These are phyloP conservation scores for Malassezia psittaci DNA, from an alignment of 1,284 basidiomycete genomes.

Conservation along the genomic window DNA sequence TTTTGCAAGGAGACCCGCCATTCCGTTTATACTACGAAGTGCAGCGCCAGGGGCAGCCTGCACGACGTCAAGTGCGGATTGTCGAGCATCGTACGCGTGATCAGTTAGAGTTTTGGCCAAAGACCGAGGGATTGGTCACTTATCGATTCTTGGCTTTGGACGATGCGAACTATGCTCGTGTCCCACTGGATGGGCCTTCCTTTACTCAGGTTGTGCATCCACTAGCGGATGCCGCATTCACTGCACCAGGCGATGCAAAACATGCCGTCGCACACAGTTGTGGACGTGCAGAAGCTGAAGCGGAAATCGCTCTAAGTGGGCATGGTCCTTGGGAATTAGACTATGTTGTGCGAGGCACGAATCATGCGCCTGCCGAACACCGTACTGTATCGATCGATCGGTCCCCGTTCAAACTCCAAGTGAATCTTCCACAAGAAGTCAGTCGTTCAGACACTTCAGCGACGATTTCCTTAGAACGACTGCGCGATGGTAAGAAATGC, in stretches of 20 bases:
- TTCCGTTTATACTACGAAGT: slow-evolving; percentile 72
- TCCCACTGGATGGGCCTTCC: slow-evolving; percentile 38
- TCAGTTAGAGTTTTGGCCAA: slow-evolving; percentile 75
- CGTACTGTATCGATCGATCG: slow-evolving; percentile 31
- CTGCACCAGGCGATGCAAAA: slow-evolving; percentile 18
- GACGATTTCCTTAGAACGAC: slow-evolving; percentile 68
- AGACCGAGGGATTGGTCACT: slow-evolving; percentile 75
- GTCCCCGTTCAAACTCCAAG: slow-evolving; percentile 36
- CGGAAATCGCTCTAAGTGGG: slow-evolving; percentile 35
- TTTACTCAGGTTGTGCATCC: slow-evolving; percentile 44
- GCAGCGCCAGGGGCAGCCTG: slow-evolving; percentile 54
- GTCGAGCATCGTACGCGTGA: slow-evolving; percentile 65
- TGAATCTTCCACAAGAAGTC: slow-evolving; percentile 50
- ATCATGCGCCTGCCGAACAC: slow-evolving; percentile 19
- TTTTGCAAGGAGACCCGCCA: slow-evolving; percentile 78
- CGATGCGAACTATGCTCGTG: slow-evolving; percentile 71
- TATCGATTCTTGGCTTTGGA: slow-evolving; percentile 72
- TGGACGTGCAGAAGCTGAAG: slow-evolving; percentile 32
- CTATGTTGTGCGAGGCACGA: slow-evolving; percentile 29
- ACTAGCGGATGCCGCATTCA: slow-evolving; percentile 38
- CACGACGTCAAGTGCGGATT: slow-evolving; percentile 49
- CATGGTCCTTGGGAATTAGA: slow-evolving; percentile 41
- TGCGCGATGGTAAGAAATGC: slow-evolving; percentile 82
- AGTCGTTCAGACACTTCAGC: slow-evolving; percentile 65
- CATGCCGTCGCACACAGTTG: slow-evolving; percentile 38